A percentile compares a stretch with the other conserved stretches of the same genome.
phyloP scores from a whole-genome alignment of 31 red algal genomes.

The Asparagopsis taxiformis region DNA sequence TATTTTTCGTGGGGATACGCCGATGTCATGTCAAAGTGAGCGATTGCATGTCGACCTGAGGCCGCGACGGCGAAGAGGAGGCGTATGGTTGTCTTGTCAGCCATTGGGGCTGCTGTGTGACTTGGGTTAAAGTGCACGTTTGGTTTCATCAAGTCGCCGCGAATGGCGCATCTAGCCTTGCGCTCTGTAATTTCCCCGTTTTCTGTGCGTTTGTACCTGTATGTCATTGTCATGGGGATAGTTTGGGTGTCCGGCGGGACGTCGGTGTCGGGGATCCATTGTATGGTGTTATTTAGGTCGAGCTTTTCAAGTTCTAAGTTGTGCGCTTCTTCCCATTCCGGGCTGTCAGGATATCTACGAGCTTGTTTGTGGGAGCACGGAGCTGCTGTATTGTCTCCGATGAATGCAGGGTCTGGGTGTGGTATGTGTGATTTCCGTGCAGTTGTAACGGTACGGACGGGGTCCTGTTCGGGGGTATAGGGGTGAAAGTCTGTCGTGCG shows the following conservation, averaged over 20 bases:
- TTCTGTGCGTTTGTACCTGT: not conserved
- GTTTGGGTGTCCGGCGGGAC: not conserved
- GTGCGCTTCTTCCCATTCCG: too few species aligned
- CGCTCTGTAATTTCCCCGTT: not conserved
- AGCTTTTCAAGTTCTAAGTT: too few species aligned
- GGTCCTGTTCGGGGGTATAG: too few species aligned
- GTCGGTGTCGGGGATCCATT: too few species aligned
- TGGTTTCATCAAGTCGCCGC: conserved; percentile 2
- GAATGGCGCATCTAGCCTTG: not conserved
- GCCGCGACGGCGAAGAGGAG: not conserved
- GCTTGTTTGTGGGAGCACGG: too few species aligned
- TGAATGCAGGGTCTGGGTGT: too few species aligned
- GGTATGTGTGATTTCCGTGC: too few species aligned
- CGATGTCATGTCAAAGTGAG: conserved; percentile 1
- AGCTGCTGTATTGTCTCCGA: too few species aligned
- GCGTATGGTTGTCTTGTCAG: conserved; percentile 1
- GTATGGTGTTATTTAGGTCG: too few species aligned
- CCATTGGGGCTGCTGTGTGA: not conserved
- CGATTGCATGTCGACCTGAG: not conserved
- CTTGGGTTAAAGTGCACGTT: not conserved
- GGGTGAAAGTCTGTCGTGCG: too few species aligned
- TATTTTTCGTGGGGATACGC: conserved; percentile 14
- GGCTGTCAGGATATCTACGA: too few species aligned
- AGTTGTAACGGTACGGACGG: too few species aligned
- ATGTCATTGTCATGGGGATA: conserved; percentile 13